Percentiles rank a stretch among this genome's conserved stretches.
Conservation (phyloP, 140 eudicot species). For the Anethum foeniculum region DNA sequence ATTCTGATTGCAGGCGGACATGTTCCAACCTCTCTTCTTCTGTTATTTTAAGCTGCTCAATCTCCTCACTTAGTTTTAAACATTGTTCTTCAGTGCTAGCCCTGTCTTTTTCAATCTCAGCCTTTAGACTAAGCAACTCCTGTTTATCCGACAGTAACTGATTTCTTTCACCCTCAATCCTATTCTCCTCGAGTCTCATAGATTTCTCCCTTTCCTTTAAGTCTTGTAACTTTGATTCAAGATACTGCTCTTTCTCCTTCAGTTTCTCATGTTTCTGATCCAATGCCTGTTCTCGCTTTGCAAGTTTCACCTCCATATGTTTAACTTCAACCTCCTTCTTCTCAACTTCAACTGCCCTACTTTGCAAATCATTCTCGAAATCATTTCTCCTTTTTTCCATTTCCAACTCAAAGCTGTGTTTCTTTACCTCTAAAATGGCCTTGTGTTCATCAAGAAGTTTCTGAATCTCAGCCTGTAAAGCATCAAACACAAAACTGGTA, state of each 20-base stretch:
- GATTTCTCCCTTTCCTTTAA: conserved; percentile 77
- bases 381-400: conserved; percentile 63
- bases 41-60: conserved; percentile 57
- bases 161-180: conserved; percentile 56
- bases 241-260: conserved; percentile 71
- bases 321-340: conserved; percentile 66
- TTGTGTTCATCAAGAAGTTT: conserved; percentile 91
- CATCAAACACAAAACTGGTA: not conserved
- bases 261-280: conserved; percentile 70
- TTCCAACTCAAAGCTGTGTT: conserved; percentile 65
- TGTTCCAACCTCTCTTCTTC: conserved; percentile 78
- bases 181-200: conserved; percentile 56
- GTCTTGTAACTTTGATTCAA: conserved; percentile 54
- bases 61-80: conserved; percentile 38
- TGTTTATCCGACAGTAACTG: conserved; percentile 60
- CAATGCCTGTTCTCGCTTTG: conserved; percentile 71
- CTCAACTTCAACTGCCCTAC: conserved; percentile 56
- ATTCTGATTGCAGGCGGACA: conserved; percentile 61
- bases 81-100: conserved; percentile 55
- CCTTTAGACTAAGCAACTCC: conserved; percentile 48
- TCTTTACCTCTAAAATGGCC: conserved; percentile 45
- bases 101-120: conserved; percentile 53
- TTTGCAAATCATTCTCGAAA: conserved; percentile 58
- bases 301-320: conserved; percentile 72
- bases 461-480: conserved; percentile 70